Evolutionary conservation across 1,284 basidiomycete genomes (phyloP), one percentile per base, ranked within the genome.

Genomic region (Bjerkandera adusta): DNA sequence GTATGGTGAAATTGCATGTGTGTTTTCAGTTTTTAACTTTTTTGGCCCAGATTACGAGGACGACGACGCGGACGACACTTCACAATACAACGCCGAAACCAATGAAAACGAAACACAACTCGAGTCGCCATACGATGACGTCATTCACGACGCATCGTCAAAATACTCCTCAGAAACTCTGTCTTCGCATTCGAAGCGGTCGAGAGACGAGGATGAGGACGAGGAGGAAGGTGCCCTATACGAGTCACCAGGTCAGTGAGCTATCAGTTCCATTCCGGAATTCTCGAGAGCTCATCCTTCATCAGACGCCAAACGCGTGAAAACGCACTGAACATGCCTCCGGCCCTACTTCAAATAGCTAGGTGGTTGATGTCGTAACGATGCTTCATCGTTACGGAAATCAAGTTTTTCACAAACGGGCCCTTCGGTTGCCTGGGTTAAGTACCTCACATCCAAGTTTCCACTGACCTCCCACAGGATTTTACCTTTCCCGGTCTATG

Each of bases 161-260:
- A 51, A 48, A 24, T 12, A 30, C 12, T 51, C 50, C 8, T 51
- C 50, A n/a, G 42, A 44, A 12, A 51, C 50, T 10, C 24, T 51
- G n/a, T 51, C 50, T 13, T 45, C 46, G 2, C 33, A 36, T 2
- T 48, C 50, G 12, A 51, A 51, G 29, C 50, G 50, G 18, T 51
- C 50, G 13, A 36, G 46, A 15, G 49, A 47, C 3, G 50, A 51
- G 6, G 50, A 51, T 2, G 47, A 42, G 3, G 45, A 47, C n/a
- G 45, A 43, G 6, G 45, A 51, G 3, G 36, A 24, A 11, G 42
- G 30, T 8, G 33, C 16, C 6, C 3, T 16, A 7, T 18, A 45
- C 8, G 30, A 25, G 12, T 36, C 46, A 25, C 46, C 46, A 48
- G 42, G 50, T 51, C 41, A 15, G 43, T 36, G 12, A 11, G 27